Evolutionary conservation across 352 stramenopile species (phyloP).

Genomic region (Aphanomyces euteiches): DNA sequence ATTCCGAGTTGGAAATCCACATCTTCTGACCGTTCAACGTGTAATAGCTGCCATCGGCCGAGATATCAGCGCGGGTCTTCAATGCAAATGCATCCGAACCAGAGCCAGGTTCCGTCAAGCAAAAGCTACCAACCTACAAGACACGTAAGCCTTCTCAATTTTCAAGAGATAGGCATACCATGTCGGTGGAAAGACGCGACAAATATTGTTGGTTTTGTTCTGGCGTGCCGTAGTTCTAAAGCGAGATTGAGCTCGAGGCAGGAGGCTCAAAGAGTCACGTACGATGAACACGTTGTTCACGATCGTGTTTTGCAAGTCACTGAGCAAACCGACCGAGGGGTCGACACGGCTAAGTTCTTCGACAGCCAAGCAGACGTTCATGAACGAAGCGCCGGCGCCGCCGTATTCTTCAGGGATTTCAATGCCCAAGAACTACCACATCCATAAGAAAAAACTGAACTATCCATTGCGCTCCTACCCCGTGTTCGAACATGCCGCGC

Average conservation of each 20-base stretch:
- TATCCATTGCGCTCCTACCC: slow-evolving; percentile 38
- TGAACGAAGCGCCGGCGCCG: slow-evolving; percentile 93
- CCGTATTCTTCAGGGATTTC: slow-evolving; percentile 92
- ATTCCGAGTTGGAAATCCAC: slow-evolving; percentile 97
- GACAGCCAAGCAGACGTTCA: slow-evolving; percentile 92
- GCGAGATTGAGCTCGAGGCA: neutral
- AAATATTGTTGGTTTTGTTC: slow-evolving; percentile 87
- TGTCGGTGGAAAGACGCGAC: slow-evolving; percentile 69
- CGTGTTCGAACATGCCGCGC: slow-evolving; percentile 89
- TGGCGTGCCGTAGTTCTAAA: slow-evolving; percentile 59
- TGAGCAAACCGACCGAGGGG: slow-evolving; percentile 90
- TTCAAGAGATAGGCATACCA: slow-evolving; percentile 38
- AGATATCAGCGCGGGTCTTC: slow-evolving; percentile 87
- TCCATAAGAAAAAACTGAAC: neutral
- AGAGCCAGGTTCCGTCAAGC: slow-evolving; percentile 90
- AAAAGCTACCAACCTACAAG: slow-evolving; percentile 92
- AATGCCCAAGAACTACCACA: slow-evolving; percentile 90
- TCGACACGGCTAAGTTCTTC: slow-evolving; percentile 96
- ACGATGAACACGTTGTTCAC: slow-evolving; percentile 95
- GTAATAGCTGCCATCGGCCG: slow-evolving; percentile 89
- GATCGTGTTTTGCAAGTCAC: slow-evolving; percentile 94
- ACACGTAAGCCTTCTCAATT: too few relatives aligned
- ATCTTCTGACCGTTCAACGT: slow-evolving; percentile 96
- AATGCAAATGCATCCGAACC: slow-evolving; percentile 96
- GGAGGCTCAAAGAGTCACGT: slow-evolving; percentile 3